Evolutionary conservation across 139 green algal species (phyloP).

Genomic region (Nannochloris sp.): DNA sequence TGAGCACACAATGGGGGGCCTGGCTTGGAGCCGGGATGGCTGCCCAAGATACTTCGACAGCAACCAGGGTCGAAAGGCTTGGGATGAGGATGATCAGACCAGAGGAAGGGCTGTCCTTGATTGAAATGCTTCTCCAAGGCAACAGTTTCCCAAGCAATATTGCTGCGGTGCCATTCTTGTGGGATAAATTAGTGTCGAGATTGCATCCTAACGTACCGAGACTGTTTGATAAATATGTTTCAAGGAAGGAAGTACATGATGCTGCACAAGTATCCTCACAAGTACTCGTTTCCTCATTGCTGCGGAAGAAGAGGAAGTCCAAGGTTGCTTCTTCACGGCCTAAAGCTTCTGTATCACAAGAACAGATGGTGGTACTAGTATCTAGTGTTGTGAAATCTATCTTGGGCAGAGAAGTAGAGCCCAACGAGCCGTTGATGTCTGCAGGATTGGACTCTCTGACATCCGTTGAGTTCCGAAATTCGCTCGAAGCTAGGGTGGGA

Average conservation of each 20-base stretch:
- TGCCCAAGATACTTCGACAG: slow-evolving; percentile 29
- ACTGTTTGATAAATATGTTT: slow-evolving; percentile 12
- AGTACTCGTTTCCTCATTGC: background rate
- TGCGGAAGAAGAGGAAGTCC: background rate
- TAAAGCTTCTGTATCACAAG: background rate
- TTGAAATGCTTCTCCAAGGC: slow-evolving; percentile 18
- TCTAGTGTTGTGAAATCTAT: slow-evolving; percentile 21
- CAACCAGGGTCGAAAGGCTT: slow-evolving; percentile 48
- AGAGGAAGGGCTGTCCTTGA: slow-evolving; percentile 39
- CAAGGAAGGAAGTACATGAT: background rate
- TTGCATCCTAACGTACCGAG: slow-evolving; percentile 8
- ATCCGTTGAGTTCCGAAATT: slow-evolving; percentile 21
- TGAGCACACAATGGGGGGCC: slow-evolving; percentile 42
- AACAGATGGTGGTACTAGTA: background rate
- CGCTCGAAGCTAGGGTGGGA: slow-evolving; percentile 27
- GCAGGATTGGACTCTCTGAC: slow-evolving; percentile 52
- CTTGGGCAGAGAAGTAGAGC: slow-evolving; percentile 23
- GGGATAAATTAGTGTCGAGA: slow-evolving; percentile 15
- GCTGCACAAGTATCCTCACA: no score
- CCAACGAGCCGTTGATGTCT: slow-evolving; percentile 36
- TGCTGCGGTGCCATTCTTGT: slow-evolving; percentile 27
- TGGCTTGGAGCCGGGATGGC: slow-evolving; percentile 47
- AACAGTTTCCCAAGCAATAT: slow-evolving; percentile 1
- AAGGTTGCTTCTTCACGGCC: background rate
- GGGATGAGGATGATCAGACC: slow-evolving; percentile 51